These are phyloP conservation scores for Penicillium nucicola DNA, from an alignment of 495 filamentous ascomycete species.

Conservation along the genomic window DNA sequence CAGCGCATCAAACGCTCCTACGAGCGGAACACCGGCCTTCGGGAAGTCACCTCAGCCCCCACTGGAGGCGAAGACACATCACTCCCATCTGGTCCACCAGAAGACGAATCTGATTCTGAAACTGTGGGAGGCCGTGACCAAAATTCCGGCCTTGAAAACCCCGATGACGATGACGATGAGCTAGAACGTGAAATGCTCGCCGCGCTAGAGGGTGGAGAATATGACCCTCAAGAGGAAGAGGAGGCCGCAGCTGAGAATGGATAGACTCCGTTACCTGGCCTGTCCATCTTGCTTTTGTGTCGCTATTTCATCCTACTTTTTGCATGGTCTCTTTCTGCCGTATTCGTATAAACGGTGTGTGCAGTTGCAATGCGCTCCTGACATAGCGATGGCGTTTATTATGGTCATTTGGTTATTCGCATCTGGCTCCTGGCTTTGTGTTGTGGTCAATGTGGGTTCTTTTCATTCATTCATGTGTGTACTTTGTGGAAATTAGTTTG, in stretches of 20 bases:
- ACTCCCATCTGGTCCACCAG: slow-evolving; percentile 53
- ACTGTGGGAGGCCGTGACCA: slow-evolving; percentile 11
- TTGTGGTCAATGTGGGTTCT: background rate
- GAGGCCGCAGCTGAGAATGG: slow-evolving; percentile 28
- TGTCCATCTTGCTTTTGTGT: background rate
- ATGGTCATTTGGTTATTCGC: slow-evolving; percentile 8
- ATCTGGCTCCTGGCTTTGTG: background rate
- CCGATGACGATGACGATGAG: slow-evolving; percentile 55
- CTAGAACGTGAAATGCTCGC: slow-evolving; percentile 67
- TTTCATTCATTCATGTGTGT: background rate
- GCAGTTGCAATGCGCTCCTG: slow-evolving; percentile 29
- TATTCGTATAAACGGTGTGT: slow-evolving; percentile 9
- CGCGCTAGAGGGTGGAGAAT: slow-evolving; percentile 55
- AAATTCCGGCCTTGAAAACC: slow-evolving; percentile 23
- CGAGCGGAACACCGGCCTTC: slow-evolving; percentile 43
- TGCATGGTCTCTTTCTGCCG: slow-evolving; percentile 1
- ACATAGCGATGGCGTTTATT: slow-evolving; percentile 45
- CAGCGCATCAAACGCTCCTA: slow-evolving; percentile 51
- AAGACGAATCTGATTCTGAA: slow-evolving; percentile 29
- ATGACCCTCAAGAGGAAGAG: slow-evolving; percentile 31
- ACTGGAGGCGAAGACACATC: slow-evolving; percentile 39
- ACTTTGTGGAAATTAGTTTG: background rate
- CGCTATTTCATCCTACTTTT: slow-evolving; percentile 1
- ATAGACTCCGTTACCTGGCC: slow-evolving; percentile 3
- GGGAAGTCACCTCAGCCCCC: slow-evolving; percentile 44